These are phyloP conservation scores for Fremontodendron californicum DNA, from an alignment of 345 rosid species.

Conservation along the genomic window DNA sequence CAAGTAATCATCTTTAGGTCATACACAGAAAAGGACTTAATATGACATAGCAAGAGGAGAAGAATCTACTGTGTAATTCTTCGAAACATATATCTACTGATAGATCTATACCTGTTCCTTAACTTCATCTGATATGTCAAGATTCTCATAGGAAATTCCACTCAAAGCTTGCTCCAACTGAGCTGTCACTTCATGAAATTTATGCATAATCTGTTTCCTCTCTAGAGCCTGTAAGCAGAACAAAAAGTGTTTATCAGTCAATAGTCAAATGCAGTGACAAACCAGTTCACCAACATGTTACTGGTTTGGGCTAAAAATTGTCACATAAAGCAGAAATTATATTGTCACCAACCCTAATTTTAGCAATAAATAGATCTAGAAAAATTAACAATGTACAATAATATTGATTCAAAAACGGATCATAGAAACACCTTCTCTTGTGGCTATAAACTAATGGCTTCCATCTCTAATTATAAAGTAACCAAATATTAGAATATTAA, in stretches of 20 bases:
- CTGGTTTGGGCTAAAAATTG: not conserved
- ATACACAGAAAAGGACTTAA: not conserved
- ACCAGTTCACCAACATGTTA: too few relatives aligned
- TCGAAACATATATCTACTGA: not conserved
- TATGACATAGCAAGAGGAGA: not conserved
- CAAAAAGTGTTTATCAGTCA: not conserved
- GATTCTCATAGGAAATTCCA: constrained; percentile 57
- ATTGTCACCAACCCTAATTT: too few relatives aligned
- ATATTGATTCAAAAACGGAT: not conserved
- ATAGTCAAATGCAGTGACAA: not conserved
- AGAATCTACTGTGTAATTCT: not conserved
- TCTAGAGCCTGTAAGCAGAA: constrained; percentile 58
- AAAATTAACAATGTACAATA: not conserved
- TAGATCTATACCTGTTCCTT: constrained; percentile 73
- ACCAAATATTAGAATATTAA: not conserved
- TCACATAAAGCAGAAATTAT: not conserved
- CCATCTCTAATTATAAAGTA: not conserved
- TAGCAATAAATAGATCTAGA: not conserved
- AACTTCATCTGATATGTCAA: constrained; percentile 95
- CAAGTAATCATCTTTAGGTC: constrained; percentile 9
- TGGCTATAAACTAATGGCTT: not conserved
- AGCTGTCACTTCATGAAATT: constrained; percentile 59
- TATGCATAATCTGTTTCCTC: constrained; percentile 69
- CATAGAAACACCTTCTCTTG: not conserved
- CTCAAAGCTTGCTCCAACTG: constrained; percentile 69